Conservation (phyloP, 805 yeast genomes). For the Ogataea polymorpha region DNA sequence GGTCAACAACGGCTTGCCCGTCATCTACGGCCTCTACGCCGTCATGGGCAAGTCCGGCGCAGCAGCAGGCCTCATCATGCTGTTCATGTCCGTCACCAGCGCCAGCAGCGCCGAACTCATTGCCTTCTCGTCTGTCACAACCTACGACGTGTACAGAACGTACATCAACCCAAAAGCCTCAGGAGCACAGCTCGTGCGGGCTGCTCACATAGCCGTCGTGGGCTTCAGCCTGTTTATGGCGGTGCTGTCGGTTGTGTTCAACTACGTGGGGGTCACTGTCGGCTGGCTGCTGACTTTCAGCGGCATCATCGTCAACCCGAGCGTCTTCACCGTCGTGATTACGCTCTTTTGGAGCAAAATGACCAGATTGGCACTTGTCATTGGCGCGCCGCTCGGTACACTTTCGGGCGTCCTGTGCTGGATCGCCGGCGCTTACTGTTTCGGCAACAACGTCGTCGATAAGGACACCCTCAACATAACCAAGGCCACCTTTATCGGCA, state of each 20-base stretch:
- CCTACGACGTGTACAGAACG: conserved; percentile 45
- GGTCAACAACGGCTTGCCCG: conserved; percentile 32
- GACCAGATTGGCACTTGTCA: conserved; percentile 32
- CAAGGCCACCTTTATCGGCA: conserved; percentile 22
- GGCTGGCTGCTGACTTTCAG: conserved; percentile 27
- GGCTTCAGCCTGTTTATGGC: conserved; percentile 37
- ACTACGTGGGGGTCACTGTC: conserved; percentile 34
- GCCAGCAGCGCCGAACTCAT: conserved; percentile 40
- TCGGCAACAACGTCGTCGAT: conserved; percentile 12
- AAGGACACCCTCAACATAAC: conserved; percentile 11
- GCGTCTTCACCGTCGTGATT: conserved; percentile 36
- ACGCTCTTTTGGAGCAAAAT: conserved; percentile 32
- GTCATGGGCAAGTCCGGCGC: conserved; percentile 33
- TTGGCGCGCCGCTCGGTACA: conserved; percentile 34
- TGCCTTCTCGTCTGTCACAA: conserved; percentile 39
- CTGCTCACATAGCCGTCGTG: conserved; percentile 43
- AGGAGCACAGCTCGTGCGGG: conserved; percentile 39
- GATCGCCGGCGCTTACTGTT: conserved; percentile 31
- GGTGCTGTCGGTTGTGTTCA: conserved; percentile 38
- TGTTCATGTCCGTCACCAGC: conserved; percentile 41
- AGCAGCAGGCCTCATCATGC: conserved; percentile 34
- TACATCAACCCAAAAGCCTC: conserved; percentile 42
- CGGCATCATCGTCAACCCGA: conserved; percentile 24
- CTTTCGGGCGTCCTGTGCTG: conserved; percentile 32
- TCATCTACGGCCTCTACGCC: conserved; percentile 34